Base-by-base conservation (phyloP, 2,329 filamentous ascomycete genomes). In the Pleoardoris graminearum region DNA sequence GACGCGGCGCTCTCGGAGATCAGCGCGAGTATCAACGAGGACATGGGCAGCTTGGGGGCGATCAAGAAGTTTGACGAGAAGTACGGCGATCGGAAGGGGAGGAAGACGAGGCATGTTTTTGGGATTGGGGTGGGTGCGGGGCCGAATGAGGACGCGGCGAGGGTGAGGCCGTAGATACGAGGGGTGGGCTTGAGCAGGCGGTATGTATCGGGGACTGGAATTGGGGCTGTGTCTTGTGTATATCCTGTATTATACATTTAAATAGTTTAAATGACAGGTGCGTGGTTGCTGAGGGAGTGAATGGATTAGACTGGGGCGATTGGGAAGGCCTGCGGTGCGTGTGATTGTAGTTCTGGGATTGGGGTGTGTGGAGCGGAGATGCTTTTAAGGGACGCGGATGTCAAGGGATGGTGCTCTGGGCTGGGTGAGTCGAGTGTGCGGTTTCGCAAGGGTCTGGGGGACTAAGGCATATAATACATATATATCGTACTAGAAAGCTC, bases 51-150 rank as follows among this genome's bases (percentile, higher is more conserved):
- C 27, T 78, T 99, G 57, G 84, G 85, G 59, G 89, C 90, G 11
- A 96, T 99, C 65, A 84, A 90, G 63, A 95, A 95, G 75, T 99
- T 97, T 68, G 94, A 99, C 69, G 90, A 96, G 75, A 89, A 93
- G 71, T 99, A 92, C 71, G 93, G 94, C 22, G 91, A 96, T 69
- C 83, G 87, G 30, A 87, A 85, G 66, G 84, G 82, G 1, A 82
- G 83, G 61, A 82, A 84, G 67, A 84, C 83, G 69, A 85, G 83
- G 72, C 84, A 72, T 22, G 75, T 76, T 0, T 81, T 79, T 71
- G 82, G 82, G 3, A 84, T 84, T 62, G 73, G 73, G 2, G 65
- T 67, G 17, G 65, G 69, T 7, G 68, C 54, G 7, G 60, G 64
- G 32, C 46, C 54, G 8, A 65, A 66, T 43, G 71, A 75, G 57